Evolutionary conservation across 345 rosid species (phyloP).

Genomic region (Anastatica hierochuntica): DNA sequence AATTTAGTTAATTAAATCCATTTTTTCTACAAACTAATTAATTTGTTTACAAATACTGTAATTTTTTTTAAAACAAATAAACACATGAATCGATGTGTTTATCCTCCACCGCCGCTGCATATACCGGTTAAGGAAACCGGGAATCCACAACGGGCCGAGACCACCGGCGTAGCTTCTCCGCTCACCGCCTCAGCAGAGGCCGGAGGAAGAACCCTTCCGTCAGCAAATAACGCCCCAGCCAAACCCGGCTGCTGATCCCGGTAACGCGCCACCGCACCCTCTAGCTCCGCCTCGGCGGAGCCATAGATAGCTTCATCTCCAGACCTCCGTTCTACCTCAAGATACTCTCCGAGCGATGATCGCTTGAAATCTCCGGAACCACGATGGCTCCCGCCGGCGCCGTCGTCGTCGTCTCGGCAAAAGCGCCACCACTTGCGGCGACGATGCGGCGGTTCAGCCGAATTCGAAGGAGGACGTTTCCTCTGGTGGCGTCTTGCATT

Average conservation of each 20-base stretch:
- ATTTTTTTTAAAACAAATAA: background rate
- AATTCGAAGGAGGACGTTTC: conserved; percentile 24
- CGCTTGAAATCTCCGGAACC: conserved; percentile 24
- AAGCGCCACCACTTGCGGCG: conserved; percentile 74
- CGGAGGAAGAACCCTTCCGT: conserved; percentile 82
- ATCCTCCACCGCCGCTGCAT: conserved; percentile 52
- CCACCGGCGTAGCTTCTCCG: conserved; percentile 36
- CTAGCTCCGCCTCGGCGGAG: conserved; percentile 47
- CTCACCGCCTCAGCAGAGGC: conserved; percentile 19
- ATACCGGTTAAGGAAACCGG: conserved; percentile 69
- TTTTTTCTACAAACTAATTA: background rate
- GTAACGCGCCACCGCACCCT: conserved; percentile 32
- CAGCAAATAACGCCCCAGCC: conserved; percentile 56
- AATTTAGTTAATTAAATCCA: too few relatives aligned
- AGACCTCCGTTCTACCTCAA: conserved; percentile 82
- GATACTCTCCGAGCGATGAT: conserved; percentile 76
- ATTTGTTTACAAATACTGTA: background rate
- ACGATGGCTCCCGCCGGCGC: conserved; percentile 9
- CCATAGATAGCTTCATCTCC: conserved; percentile 50
- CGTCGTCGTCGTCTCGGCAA: conserved; percentile 53
- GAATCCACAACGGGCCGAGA: conserved; percentile 41
- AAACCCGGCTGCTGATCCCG: conserved; percentile 21
- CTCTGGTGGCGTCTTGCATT: conserved; percentile 8
- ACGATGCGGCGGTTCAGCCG: conserved; percentile 36
- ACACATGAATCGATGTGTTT: background rate